phyloP scores from a whole-genome alignment of 2,329 filamentous ascomycete genomes.

The Alternaria sp. region DNA sequence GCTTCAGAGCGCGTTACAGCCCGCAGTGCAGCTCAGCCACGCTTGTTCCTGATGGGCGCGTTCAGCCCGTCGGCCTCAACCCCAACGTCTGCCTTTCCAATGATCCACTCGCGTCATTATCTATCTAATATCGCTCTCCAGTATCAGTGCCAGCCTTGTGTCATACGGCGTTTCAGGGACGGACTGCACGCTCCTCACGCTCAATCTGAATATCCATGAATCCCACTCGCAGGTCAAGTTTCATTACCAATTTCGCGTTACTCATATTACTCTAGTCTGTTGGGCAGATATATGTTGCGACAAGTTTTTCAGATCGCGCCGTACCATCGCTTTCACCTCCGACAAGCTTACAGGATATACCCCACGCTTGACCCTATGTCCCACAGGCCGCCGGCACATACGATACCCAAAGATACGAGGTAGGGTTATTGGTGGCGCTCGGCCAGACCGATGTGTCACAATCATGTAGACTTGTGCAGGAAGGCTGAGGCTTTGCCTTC shows the following conservation, averaged over 20 bases:
- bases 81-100: neutral
- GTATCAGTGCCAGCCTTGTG: neutral
- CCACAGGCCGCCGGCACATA: neutral
- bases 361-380: neutral
- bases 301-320: neutral
- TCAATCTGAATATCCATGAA: neutral
- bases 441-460: conserved; percentile 5
- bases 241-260: neutral
- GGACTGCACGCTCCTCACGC: neutral
- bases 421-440: conserved; percentile 13
- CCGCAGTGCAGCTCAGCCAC: neutral
- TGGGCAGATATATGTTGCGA: neutral
- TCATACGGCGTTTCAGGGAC: neutral
- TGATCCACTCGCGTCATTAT: neutral
- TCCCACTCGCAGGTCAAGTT: neutral
- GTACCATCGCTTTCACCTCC: neutral
- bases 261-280: neutral
- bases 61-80: neutral
- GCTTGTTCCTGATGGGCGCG: neutral
- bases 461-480: neutral
- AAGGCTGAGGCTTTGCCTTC: neutral
- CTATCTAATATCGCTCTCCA: neutral
- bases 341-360: neutral
- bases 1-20: neutral
- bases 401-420: neutral